A percentile compares a stretch with the other conserved stretches of the same genome.
These are phyloP conservation scores for Candolleomyces eurysporus DNA, from an alignment of 768 basidiomycete genomes.

Conservation along the genomic window DNA sequence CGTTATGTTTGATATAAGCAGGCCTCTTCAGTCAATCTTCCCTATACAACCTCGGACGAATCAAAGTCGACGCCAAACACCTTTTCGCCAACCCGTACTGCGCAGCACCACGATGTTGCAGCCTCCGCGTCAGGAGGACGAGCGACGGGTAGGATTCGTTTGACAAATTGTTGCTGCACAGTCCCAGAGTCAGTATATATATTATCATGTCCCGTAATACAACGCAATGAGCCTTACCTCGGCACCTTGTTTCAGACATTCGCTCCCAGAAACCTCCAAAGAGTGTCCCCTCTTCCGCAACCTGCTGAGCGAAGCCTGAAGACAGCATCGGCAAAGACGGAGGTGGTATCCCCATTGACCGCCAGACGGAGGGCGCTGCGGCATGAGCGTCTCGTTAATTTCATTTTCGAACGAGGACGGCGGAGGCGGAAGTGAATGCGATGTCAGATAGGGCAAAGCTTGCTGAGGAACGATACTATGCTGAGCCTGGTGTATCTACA, in stretches of 20 bases:
- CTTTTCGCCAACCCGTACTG: constrained; percentile 79
- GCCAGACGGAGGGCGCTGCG: constrained; percentile 19
- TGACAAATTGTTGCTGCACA: constrained; percentile 60
- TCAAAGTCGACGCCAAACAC: constrained; percentile 76
- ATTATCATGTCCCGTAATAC: too few species aligned
- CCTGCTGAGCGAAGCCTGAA: constrained; percentile 19
- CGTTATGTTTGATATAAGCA: constrained; percentile 77
- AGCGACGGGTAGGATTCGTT: constrained; percentile 70
- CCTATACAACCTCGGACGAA: constrained; percentile 77
- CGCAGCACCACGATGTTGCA: constrained; percentile 71
- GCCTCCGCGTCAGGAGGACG: constrained; percentile 87
- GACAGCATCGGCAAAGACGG: constrained; percentile 5
- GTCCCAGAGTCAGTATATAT: neutral
- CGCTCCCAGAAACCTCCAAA: constrained; percentile 89
- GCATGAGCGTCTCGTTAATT: constrained; percentile 24
- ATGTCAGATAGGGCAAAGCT: neutral
- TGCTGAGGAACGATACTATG: neutral
- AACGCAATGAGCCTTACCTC: constrained; percentile 41
- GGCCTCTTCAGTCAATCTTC: constrained; percentile 84
- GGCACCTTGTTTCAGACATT: constrained; percentile 79
- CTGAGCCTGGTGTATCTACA: too few species aligned
- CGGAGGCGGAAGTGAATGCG: constrained; percentile 17
- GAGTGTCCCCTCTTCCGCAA: constrained; percentile 67
- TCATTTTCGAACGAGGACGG: constrained; percentile 18
- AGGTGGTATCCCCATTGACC: constrained; percentile 18